phyloP scores from a whole-genome alignment of 2,329 filamentous ascomycete genomes.

The Trichophyton simii region DNA sequence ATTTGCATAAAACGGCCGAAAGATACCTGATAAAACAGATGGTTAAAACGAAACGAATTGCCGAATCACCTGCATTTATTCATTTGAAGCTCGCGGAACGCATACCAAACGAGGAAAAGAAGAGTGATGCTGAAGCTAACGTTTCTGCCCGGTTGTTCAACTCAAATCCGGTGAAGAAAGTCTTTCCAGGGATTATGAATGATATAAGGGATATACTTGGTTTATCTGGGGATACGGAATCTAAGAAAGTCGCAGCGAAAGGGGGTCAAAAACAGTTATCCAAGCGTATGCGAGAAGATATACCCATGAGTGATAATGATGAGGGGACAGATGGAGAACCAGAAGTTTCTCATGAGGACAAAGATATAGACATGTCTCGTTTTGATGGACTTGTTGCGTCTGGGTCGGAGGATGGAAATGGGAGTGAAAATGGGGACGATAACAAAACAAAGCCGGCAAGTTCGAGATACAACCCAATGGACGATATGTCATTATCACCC shows the following conservation, averaged over 20 bases:
- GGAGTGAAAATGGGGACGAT: not conserved
- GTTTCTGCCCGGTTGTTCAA: conserved; percentile 49
- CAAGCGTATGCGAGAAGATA: not conserved
- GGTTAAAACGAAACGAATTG: conserved; percentile 45
- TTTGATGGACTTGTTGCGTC: conserved; percentile 26
- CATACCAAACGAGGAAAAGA: conserved; percentile 20
- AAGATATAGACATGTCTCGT: conserved; percentile 16
- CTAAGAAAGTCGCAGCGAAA: conserved; percentile 6
- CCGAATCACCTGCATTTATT: conserved; percentile 38
- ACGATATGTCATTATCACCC: conserved; percentile 23
- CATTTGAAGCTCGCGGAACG: conserved; percentile 22
- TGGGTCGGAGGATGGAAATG: conserved; percentile 17
- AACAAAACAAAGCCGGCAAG: conserved; percentile 9
- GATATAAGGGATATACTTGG: conserved; percentile 30
- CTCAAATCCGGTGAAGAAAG: conserved; percentile 45
- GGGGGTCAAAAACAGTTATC: not conserved
- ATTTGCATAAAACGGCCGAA: conserved; percentile 39
- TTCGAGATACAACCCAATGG: conserved; percentile 11
- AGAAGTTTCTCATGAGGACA: not conserved
- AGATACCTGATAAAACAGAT: conserved; percentile 46
- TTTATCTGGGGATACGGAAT: not conserved
- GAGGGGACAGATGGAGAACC: not conserved
- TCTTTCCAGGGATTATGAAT: conserved; percentile 36
- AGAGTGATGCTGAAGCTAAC: conserved; percentile 41
- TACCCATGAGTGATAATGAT: not conserved